Evolutionary conservation across 129 eudicot species (phyloP).

Genomic region (Flaveria brownii): DNA sequence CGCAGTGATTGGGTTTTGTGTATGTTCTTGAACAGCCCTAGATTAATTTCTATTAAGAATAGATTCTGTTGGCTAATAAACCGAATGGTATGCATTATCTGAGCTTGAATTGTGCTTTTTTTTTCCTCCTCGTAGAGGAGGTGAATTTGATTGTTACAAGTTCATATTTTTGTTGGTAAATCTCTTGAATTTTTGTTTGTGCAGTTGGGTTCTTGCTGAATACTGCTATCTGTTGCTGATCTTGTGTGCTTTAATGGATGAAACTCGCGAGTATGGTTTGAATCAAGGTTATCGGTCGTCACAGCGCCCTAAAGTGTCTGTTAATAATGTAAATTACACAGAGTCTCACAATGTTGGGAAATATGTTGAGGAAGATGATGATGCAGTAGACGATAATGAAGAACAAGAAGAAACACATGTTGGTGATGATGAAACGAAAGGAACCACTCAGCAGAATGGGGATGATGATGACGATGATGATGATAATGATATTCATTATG

Average conservation of each 20-base stretch:
- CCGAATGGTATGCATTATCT: background rate
- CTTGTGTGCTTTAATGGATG: slow-evolving; percentile 53
- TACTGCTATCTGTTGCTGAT: slow-evolving; percentile 23
- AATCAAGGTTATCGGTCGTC: slow-evolving; percentile 36
- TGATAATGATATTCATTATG: slow-evolving; percentile 25
- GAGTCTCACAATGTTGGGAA: slow-evolving; percentile 31
- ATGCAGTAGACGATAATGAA: slow-evolving; percentile 35
- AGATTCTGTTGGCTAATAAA: slow-evolving; percentile 19
- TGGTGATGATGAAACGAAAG: slow-evolving; percentile 36
- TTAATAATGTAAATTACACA: slow-evolving; percentile 30
- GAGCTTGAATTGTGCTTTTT: background rate
- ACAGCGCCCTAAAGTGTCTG: slow-evolving; percentile 7
- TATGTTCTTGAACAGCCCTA: slow-evolving; percentile 20
- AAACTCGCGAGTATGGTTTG: slow-evolving; percentile 46
- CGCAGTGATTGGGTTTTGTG: background rate
- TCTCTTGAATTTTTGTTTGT: background rate
- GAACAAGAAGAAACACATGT: slow-evolving; percentile 27
- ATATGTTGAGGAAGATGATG: slow-evolving; percentile 42
- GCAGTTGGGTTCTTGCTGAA: slow-evolving; percentile 23
- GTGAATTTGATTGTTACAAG: slow-evolving; percentile 1
- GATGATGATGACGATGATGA: slow-evolving; percentile 37
- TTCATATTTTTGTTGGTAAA: slow-evolving; percentile 13
- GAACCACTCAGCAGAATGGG: slow-evolving; percentile 36
- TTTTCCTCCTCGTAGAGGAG: background rate
- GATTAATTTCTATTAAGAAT: slow-evolving; percentile 9